A percentile compares a stretch with the other conserved stretches of the same genome.
These are phyloP conservation scores for Cercospora zeina DNA, from an alignment of 2,329 filamentous ascomycete genomes.

Conservation along the genomic window DNA sequence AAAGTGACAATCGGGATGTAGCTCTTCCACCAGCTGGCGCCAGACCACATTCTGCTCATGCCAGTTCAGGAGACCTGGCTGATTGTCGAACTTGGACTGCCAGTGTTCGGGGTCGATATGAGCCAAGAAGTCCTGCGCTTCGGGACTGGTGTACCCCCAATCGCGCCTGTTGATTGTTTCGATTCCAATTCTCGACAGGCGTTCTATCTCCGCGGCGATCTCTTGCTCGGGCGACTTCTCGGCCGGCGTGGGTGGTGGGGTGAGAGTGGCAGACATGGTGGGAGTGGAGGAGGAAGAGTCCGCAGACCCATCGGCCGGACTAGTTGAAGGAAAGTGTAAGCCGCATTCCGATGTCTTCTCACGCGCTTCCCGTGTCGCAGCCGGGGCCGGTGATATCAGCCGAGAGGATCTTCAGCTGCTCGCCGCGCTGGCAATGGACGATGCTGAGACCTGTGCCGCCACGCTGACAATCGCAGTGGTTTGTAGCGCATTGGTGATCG, in stretches of 20 bases:
- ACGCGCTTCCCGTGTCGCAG: neutral
- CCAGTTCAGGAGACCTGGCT: constrained; percentile 14
- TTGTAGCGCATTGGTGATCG: neutral
- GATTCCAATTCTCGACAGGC: constrained; percentile 18
- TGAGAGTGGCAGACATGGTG: neutral
- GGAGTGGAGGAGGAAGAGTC: neutral
- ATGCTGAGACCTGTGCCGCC: neutral
- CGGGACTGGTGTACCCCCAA: constrained; percentile 21
- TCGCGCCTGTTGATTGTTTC: constrained; percentile 24
- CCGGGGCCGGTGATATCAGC: neutral
- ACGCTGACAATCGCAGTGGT: neutral
- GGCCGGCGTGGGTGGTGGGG: neutral
- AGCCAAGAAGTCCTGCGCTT: constrained; percentile 18
- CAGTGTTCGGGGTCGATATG: constrained; percentile 21
- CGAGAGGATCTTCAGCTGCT: neutral
- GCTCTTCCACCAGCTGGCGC: constrained; percentile 18
- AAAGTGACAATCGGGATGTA: constrained; percentile 23
- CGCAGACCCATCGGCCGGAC: neutral
- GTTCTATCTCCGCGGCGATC: constrained; percentile 16
- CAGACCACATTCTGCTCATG: constrained; percentile 21
- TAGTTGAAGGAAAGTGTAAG: neutral
- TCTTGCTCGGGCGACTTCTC: neutral
- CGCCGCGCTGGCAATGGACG: neutral
- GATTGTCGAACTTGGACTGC: constrained; percentile 21
- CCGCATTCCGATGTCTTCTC: neutral